phyloP scores from a whole-genome alignment of 169 alveolate species.

The Plasmodium knowlesi region DNA sequence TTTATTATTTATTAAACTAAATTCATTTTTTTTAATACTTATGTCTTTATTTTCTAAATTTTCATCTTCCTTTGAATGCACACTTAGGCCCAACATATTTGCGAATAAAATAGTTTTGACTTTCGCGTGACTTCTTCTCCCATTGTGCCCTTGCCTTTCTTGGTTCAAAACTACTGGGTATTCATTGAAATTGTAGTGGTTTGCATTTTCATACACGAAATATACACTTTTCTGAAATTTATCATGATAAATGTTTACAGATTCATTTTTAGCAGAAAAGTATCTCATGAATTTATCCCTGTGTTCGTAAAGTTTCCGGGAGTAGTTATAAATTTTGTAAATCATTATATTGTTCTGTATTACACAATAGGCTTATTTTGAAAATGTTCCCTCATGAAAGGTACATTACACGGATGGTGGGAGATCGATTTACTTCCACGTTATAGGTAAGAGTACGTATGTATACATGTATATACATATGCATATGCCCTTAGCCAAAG shows the following conservation, averaged over 20 bases:
- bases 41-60: slow-evolving; percentile 36
- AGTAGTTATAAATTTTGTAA: slow-evolving; percentile 42
- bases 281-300: slow-evolving; percentile 43
- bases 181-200: slow-evolving; percentile 39
- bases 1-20: slow-evolving; percentile 38
- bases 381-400: background rate
- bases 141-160: slow-evolving; percentile 19
- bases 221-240: slow-evolving; percentile 25
- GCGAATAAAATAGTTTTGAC: slow-evolving; percentile 38
- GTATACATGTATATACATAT: background rate
- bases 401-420: background rate
- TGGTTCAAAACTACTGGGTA: slow-evolving; percentile 11
- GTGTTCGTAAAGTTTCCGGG: slow-evolving; percentile 46
- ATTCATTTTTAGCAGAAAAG: slow-evolving; percentile 37
- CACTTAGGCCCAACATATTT: slow-evolving; percentile 25
- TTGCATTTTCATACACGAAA: slow-evolving; percentile 18
- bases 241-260: slow-evolving; percentile 20
- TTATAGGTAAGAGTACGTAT: background rate
- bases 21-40: slow-evolving; percentile 38
- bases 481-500: background rate
- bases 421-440: background rate
- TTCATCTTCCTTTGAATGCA: slow-evolving; percentile 39
- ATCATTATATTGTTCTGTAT: slow-evolving; percentile 47
- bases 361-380: slow-evolving; percentile 2
- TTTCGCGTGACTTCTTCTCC: slow-evolving; percentile 12